Conservation (phyloP, 352 stramenopile genomes). For the Pythium biforme region DNA sequence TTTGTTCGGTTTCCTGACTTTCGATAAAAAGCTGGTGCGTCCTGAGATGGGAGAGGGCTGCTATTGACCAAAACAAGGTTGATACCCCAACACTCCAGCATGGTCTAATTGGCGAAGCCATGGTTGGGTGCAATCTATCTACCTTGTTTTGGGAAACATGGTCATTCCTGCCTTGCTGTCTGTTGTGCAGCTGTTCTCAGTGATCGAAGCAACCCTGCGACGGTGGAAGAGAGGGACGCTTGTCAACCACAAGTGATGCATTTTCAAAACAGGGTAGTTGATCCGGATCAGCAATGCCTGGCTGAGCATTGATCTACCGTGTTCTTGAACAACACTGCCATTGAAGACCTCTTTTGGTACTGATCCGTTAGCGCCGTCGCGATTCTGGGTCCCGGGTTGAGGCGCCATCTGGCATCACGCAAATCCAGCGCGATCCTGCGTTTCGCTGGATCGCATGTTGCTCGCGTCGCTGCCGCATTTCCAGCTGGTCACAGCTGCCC, state of each 20-base stretch:
- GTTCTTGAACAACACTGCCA: too few relatives aligned
- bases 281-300: too few relatives aligned
- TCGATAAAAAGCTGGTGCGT: not conserved
- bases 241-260: too few relatives aligned
- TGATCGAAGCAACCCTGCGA: not conserved
- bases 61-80: not conserved
- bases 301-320: too few relatives aligned
- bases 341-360: too few relatives aligned
- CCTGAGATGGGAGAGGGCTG: not conserved
- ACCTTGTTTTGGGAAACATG: not conserved
- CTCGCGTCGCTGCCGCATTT: not conserved
- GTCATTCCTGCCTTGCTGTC: not conserved
- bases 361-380: not conserved
- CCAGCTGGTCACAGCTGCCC: not conserved
- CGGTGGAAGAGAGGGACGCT: not conserved
- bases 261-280: not conserved
- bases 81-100: too few relatives aligned
- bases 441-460: not conserved
- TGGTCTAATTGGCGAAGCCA: not conserved
- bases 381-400: not conserved
- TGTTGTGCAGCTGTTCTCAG: not conserved
- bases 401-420: not conserved
- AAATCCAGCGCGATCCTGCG: not conserved
- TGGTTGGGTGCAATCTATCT: not conserved
- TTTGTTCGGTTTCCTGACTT: not conserved